Base-by-base conservation (phyloP, 768 basidiomycete species). In the Neoboletus magnificus region DNA sequence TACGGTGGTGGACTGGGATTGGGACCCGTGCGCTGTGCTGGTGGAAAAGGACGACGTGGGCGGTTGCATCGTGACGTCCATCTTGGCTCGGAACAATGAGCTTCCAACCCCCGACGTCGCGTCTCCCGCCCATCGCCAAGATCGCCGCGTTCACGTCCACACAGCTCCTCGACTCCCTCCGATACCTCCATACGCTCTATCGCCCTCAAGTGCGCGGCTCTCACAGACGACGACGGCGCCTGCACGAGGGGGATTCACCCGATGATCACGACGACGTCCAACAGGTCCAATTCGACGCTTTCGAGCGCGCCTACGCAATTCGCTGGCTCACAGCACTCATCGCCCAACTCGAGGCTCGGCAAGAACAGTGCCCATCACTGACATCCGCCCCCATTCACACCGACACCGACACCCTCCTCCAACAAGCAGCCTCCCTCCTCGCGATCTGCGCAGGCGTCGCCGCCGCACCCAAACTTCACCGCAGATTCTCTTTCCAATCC, bases 241-340 rank as follows among this genome's bases (percentile, higher is more conserved):
- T 22, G 13, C 30, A 22, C n/a, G 40, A 16, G 10, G 7, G 4
- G 7, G 20, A 2, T 5, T 32, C 47, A n/a, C 45, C 6, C 18
- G 11, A 20, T 25, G 23, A 40, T 16, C 22, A 51, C 48, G 42
- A 45, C 42, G 49, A 61, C n/a, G 36, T 67, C 22, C 73, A 75
- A 20, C 22, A 9, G 1, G 58, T 83, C 23, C 77, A 79, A 43
- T 69, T 71, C 0, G 90, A 93, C 64, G 52, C 74, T 1, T 93
- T 87, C 66, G 92, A 94, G 70, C 80, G 86, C 10, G 67, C 79
- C 1, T 84, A 85, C 50, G 78, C 85, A 0, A 78, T 91, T 4
- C 81, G 79, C 55, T 95, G 92, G 92, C 76, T 93, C 15, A 88
- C 82, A 5, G 74, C 80, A 3, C 77, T 93, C 47, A 72, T 93